Evolutionary conservation across 768 basidiomycete species (phyloP).

Genomic region (Phanerochaete carnosa): DNA sequence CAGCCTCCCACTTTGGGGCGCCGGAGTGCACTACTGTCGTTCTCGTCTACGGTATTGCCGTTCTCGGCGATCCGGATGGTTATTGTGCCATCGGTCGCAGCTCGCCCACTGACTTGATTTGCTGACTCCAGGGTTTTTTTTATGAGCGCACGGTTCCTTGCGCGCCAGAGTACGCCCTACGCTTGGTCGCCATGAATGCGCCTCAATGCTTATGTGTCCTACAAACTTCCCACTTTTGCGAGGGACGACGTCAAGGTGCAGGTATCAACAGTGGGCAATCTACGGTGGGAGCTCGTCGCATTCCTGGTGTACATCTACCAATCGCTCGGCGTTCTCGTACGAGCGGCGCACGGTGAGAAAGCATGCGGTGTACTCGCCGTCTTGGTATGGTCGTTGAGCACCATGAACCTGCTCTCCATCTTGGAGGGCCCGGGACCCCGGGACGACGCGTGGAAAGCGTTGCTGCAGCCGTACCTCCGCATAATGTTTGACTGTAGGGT

Average conservation of each 20-base stretch:
- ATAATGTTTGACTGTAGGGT: not conserved
- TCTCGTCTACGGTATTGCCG: conserved; percentile 6
- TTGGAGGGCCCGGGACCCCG: not conserved
- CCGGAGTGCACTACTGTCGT: conserved; percentile 7
- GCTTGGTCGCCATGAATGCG: conserved; percentile 1
- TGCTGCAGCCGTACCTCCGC: not conserved
- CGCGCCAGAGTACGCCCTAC: not conserved
- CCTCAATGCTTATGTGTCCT: not conserved
- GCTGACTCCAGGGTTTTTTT: not conserved
- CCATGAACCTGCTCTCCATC: not conserved
- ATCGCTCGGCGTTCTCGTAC: not conserved
- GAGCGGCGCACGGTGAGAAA: not conserved
- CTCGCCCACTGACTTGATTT: no score
- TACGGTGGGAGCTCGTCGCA: not conserved
- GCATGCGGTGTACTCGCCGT: conserved; percentile 2
- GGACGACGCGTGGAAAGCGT: not conserved
- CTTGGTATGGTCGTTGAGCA: conserved; percentile 9
- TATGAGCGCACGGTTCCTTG: not conserved
- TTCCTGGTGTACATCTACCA: not conserved
- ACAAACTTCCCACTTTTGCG: not conserved
- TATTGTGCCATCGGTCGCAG: no score
- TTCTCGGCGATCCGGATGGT: conserved; percentile 11
- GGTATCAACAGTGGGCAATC: not conserved
- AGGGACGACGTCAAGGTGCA: not conserved
- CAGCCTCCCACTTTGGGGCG: not conserved